phyloP scores from a whole-genome alignment of 495 filamentous ascomycete species.

The Annulohypoxylon nitens region DNA sequence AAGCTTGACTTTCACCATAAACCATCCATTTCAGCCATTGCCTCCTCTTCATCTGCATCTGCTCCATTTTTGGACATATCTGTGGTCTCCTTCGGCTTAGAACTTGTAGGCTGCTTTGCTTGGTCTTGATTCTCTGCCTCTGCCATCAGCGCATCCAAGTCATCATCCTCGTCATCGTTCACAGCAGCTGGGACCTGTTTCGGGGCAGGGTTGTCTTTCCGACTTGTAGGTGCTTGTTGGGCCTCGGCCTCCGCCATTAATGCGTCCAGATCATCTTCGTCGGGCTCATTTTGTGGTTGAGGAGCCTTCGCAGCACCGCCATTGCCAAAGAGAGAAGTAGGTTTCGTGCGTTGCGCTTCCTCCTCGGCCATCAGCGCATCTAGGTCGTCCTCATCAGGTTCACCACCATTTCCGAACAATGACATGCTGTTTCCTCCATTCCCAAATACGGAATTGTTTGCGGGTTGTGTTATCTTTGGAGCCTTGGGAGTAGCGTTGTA shows the following conservation, averaged over 20 bases:
- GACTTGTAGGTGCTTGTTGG: conserved; percentile 24
- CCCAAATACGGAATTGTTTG: conserved; percentile 31
- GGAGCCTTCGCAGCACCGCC: conserved; percentile 3
- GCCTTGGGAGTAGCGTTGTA: conserved; percentile 58
- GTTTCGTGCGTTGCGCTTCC: conserved; percentile 50
- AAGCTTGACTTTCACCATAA: conserved; percentile 62
- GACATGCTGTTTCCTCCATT: conserved; percentile 18
- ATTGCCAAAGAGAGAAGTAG: conserved; percentile 54
- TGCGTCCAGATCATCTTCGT: conserved; percentile 67
- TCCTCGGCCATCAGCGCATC: conserved; percentile 65
- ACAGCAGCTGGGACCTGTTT: conserved; percentile 22
- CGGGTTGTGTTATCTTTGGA: conserved; percentile 24
- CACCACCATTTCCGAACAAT: conserved; percentile 49
- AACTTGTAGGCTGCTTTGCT: not conserved
- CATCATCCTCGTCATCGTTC: conserved; percentile 56
- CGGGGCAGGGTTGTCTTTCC: conserved; percentile 17
- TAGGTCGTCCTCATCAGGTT: conserved; percentile 63
- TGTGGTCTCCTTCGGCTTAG: conserved; percentile 27
- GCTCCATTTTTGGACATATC: conserved; percentile 43
- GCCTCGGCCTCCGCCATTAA: conserved; percentile 64
- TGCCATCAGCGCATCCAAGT: conserved; percentile 63
- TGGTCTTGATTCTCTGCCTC: conserved; percentile 53
- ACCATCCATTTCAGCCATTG: conserved; percentile 75
- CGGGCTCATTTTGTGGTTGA: conserved; percentile 45
- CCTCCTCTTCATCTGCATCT: conserved; percentile 72